phyloP scores from a whole-genome alignment of 768 basidiomycete species.

The Coprinopsis marcescibilis region DNA sequence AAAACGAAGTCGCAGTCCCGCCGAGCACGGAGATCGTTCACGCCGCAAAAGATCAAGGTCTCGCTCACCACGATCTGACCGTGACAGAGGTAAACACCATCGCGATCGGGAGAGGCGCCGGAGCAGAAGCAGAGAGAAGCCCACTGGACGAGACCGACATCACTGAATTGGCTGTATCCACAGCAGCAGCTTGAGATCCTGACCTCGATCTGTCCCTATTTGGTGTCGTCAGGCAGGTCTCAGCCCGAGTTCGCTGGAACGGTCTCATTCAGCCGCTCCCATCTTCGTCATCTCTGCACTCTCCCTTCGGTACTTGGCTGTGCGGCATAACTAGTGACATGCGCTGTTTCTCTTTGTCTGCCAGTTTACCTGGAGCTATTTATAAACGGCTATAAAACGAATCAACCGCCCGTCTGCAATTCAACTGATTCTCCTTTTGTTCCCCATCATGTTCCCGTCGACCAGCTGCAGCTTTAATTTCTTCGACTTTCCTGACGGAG shows the following conservation, averaged over 20 bases:
- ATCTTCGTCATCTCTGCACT: neutral
- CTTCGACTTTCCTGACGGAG: slow-evolving; percentile 37
- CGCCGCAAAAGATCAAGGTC: slow-evolving; percentile 22
- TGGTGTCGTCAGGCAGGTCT: neutral
- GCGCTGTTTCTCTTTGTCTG: neutral
- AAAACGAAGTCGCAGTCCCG: slow-evolving; percentile 49
- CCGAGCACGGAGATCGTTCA: slow-evolving; percentile 22
- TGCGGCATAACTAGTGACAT: neutral
- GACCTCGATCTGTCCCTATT: neutral
- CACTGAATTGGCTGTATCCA: slow-evolving; percentile 2
- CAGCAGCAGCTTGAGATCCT: neutral
- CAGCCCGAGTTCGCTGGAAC: slow-evolving; percentile 5
- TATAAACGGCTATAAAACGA: neutral
- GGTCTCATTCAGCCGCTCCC: neutral
- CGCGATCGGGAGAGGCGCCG: slow-evolving; percentile 23
- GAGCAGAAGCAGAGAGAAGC: slow-evolving; percentile 24
- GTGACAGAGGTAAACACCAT: slow-evolving; percentile 21
- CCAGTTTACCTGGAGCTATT: neutral
- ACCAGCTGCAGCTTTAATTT: neutral
- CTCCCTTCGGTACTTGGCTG: neutral
- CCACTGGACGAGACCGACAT: slow-evolving; percentile 19
- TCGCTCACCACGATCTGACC: slow-evolving; percentile 28
- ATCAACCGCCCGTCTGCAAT: neutral
- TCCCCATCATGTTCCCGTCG: neutral
- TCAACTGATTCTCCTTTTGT: neutral